Evolutionary conservation across 495 filamentous ascomycete species (phyloP).

Genomic region (Filosporella fistucella): DNA sequence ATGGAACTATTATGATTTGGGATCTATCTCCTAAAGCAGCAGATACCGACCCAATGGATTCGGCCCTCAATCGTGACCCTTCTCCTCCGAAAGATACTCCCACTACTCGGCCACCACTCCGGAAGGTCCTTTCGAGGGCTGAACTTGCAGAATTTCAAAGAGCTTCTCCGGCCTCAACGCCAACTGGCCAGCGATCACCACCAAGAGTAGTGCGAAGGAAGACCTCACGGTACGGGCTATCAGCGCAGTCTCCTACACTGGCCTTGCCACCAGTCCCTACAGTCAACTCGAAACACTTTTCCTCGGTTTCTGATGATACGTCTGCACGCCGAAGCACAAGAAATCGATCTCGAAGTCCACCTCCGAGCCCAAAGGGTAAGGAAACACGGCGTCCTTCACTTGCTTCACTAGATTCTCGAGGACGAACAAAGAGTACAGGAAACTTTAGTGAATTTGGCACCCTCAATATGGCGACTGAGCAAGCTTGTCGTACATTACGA

Average conservation of each 20-base stretch:
- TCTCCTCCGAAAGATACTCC: conserved; percentile 36
- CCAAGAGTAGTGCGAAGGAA: conserved; percentile 53
- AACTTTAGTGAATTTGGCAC: conserved; percentile 52
- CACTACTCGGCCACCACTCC: conserved; percentile 59
- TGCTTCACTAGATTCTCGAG: conserved; percentile 54
- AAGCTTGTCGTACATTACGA: conserved; percentile 71
- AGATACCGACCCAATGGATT: conserved; percentile 21
- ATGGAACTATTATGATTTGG: conserved; percentile 88
- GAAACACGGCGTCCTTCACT: conserved; percentile 46
- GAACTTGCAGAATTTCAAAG: conserved; percentile 76
- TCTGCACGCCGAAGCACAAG: conserved; percentile 18
- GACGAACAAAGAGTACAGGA: conserved; percentile 47
- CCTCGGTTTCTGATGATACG: conserved; percentile 16
- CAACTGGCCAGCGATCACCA: conserved; percentile 55
- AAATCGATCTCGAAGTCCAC: conserved; percentile 35
- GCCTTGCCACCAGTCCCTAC: conserved; percentile 20
- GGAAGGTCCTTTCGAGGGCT: conserved; percentile 69
- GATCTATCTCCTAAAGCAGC: conserved; percentile 45
- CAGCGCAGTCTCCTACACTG: conserved; percentile 20
- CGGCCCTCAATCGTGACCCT: conserved; percentile 27
- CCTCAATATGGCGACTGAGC: conserved; percentile 72
- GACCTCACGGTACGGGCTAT: conserved; percentile 25
- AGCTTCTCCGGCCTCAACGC: conserved; percentile 45
- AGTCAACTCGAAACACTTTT: conserved; percentile 16
- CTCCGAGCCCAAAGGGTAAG: conserved; percentile 23